phyloP scores from a whole-genome alignment of 2,329 filamentous ascomycete genomes.

The Fusarium verrucosum region DNA sequence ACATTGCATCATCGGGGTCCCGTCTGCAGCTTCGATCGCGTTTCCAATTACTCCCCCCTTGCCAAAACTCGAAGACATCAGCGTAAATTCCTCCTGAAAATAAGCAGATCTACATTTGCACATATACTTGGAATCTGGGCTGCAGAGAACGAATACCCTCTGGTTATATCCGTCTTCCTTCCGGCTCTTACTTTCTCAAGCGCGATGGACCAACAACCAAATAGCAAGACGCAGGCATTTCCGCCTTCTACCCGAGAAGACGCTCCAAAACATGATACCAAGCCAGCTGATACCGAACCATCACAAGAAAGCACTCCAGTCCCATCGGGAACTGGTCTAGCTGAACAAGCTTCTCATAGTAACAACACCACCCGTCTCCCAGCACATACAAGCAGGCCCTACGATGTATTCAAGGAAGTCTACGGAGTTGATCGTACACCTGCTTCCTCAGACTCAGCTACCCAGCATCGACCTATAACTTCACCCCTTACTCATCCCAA shows the following conservation, averaged over 20 bases:
- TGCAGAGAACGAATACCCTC: not conserved
- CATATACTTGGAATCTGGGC: not conserved
- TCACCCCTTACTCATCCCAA: slow-evolving; percentile 52
- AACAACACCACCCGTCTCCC: not conserved
- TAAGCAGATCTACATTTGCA: not conserved
- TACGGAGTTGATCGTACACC: slow-evolving; percentile 2
- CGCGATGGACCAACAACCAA: slow-evolving; percentile 20
- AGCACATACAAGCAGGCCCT: not conserved
- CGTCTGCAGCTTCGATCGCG: not conserved
- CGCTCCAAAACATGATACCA: slow-evolving; percentile 2
- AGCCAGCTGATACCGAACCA: not conserved
- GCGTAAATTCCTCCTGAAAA: not conserved
- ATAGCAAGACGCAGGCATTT: slow-evolving; percentile 15
- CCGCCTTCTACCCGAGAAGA: slow-evolving; percentile 12
- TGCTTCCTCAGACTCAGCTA: not conserved
- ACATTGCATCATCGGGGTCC: slow-evolving; percentile 11
- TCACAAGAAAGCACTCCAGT: not conserved
- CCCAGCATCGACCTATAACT: slow-evolving; percentile 24
- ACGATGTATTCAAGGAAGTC: slow-evolving; percentile 6
- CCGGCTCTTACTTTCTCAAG: slow-evolving; percentile 13
- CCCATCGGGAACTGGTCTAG: not conserved
- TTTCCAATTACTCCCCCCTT: not conserved
- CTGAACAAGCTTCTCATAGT: not conserved
- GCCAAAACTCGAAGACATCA: not conserved
- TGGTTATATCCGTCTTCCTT: slow-evolving; percentile 31